Base-by-base conservation (phyloP, 805 yeast genomes). In the Yarrowia osloensis region DNA sequence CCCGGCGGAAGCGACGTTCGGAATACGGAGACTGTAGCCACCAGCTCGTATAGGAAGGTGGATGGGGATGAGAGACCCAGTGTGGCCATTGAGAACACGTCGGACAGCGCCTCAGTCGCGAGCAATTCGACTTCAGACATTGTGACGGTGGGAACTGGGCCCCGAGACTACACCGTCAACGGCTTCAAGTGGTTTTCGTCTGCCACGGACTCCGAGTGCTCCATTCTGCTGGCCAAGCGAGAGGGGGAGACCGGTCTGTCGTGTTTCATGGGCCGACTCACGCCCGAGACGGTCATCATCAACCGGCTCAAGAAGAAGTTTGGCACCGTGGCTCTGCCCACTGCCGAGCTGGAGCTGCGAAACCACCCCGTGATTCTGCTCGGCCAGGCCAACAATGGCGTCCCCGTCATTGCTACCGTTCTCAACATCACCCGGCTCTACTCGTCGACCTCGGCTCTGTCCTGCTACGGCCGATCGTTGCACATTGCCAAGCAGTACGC, bases 101-200 rank as follows among this genome's bases (percentile, higher is more conserved):
- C 54, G 19, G 22, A 35, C 3, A 9, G 6, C 35, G 12, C 1
- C 35, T 15, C 9, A 13, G 9, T 50, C 3, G 35, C n/a, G 3
- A 3, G 7, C 28, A 50, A 50, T 11, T 15, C 55, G 19, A 31
- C 55, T 3, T 50, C 55, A 2, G 55, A 50, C n/a, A 50, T 50
- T 6, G 55, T 50, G 12, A 50, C 55, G 2, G 40, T 50, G 19
- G 55, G 55, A 2, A 50, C 55, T 3, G 57, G 57, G 2, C 57
- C 47, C 9, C 33, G 47, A 12, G 26, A 61, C 7, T 74, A 72
- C 67, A 17, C 62, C 3, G 69, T 74, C 15, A 68, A 65, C 46
- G 77, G 77, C 2, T 74, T 75, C 70, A 74, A 74, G 55, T 74
- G 76, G 77, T 74, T 74, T 46, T 75, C 77, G 3, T 71, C 74